Base-by-base conservation (phyloP, 495 filamentous ascomycete genomes). In the Podospora pseudocomata region DNA sequence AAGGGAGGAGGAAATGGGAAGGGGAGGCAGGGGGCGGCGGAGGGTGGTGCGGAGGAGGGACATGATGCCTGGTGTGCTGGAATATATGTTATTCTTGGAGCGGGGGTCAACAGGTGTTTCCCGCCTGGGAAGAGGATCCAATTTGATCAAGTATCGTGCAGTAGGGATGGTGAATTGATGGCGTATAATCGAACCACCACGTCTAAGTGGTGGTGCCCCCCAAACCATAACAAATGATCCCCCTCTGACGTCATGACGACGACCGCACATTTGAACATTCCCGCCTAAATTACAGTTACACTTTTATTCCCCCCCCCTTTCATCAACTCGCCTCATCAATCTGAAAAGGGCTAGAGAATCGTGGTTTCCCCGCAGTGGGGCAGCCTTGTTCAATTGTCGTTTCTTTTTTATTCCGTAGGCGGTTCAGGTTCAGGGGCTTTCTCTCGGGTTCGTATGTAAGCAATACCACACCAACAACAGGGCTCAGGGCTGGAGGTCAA, bases 221-320 rank as follows among this genome's bases (percentile, higher is more conserved):
- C 15, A 7, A 7, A 32, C 39, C 39, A 13, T 0, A 49, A 16
- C 13, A 11, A 16, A 16, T 49, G 39, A 49, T 49, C 0, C 2
- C 15, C 15, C 15, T 53, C 65, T 71, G 69, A 71, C 69, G 69
- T 71, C 69, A 71, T 71, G 53, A 44, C 39, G 28, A n/a, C 23
- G 23, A 23, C 1, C 1, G 1, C 54, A 15, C 55, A 20, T 58
- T 19, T 7, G 54, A 13, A 23, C 18, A 32, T 32, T 7, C 30
- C 30, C 30, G 4, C 30, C 30, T 32, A 32, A 58, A 26, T 58
- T 58, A 20, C n/a, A 58, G 23, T 58, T 58, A 26, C n/a, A 58
- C 54, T 18, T 9, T 58, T 23, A 23, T 23, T 1, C 23, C 23
- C 6, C 55, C 7, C 55, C 23, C 1, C 7, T 32, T 32, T 32